Percentiles rank a stretch among this genome's conserved stretches.
Conservation (phyloP, 306 rosid genomes). For the Sechiopsis laciniata region DNA sequence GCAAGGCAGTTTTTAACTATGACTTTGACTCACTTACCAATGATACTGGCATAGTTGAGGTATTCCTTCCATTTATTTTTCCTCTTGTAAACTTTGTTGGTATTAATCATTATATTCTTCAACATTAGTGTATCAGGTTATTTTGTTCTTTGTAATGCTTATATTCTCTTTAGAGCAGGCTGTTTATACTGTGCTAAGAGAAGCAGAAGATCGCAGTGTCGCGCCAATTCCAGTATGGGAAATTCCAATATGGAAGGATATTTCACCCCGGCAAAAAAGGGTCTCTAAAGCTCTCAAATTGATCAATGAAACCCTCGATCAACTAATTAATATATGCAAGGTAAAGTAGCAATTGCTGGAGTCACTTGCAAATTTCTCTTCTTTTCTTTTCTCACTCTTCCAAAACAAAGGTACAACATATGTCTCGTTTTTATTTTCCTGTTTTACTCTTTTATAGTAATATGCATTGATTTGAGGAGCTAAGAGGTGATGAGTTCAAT, state of each 20-base stretch:
- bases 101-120: constrained; percentile 22
- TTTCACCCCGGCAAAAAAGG: constrained; percentile 82
- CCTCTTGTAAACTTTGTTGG: constrained; percentile 16
- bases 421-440: neutral
- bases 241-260: constrained; percentile 93
- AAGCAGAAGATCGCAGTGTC: constrained; percentile 93
- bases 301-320: constrained; percentile 67
- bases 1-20: constrained; percentile 94
- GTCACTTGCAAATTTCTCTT: constrained; percentile 14
- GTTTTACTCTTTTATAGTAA: neutral
- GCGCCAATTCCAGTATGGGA: constrained; percentile 93
- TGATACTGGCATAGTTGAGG: constrained; percentile 92
- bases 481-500: too few species aligned
- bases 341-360: constrained; percentile 41
- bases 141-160: constrained; percentile 15
- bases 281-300: constrained; percentile 83
- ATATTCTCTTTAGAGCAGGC: constrained; percentile 62
- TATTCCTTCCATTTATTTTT: constrained; percentile 32
- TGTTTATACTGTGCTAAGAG: constrained; percentile 84
- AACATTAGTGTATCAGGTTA: constrained; percentile 24
- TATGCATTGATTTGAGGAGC: too few species aligned
- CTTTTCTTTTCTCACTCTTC: neutral
- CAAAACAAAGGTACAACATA: neutral
- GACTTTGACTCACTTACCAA: constrained; percentile 88
- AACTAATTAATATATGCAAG: constrained; percentile 81